Base-by-base conservation (phyloP, 768 basidiomycete species). In the Thelephora aurantiotincta region DNA sequence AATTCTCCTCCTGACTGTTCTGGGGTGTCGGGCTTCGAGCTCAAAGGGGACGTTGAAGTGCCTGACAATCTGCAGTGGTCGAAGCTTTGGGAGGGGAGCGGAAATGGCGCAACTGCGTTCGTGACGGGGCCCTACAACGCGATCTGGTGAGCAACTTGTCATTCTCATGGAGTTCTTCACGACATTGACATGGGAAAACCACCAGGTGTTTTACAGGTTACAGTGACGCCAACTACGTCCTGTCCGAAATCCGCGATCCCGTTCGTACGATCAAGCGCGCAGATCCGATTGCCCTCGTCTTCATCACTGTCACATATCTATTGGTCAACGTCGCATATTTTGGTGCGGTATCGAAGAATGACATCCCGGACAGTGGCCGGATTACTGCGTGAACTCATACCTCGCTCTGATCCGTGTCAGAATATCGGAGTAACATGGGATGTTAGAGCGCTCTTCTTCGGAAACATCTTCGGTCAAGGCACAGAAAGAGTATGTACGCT, bases 301-400 rank as follows among this genome's bases (percentile, higher is more conserved):
- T 68, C 19, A 76, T 84, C n/a, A 68, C 74, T 0, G 52, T 70
- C 0, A 68, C 78, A 5, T 87, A 87, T 53, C 41, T 86, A 26
- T 64, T 74, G 11, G 74, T 82, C 46, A 84, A 84, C 52, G 55
- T 85, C 6, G 81, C 82, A 5, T 88, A 85, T 58, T 83, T 82
- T 55, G 74, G 79, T 0, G 85, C 77, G 3, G 78, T 87, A 2
- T 77, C 78, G 11, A 82, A 80, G 57, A 63, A 66, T 6, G 81
- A 85, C 51, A 84, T 88, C 36, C 58, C 81, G 1, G 66, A 62
- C n/a, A 78, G 80, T 35, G 69, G 74, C 2, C 67, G 74, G n/a
- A 78, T 83, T 45, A 73, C 81, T n/a, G 85, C 81, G 80, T 80
- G 54, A 56, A 77, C 46, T 33, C 19, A 12, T 30, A 3, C 2